A percentile compares a stretch with the other conserved stretches of the same genome.
Evolutionary conservation across 2,329 filamentous ascomycete genomes (phyloP).

Genomic region (Penicillium sp.): DNA sequence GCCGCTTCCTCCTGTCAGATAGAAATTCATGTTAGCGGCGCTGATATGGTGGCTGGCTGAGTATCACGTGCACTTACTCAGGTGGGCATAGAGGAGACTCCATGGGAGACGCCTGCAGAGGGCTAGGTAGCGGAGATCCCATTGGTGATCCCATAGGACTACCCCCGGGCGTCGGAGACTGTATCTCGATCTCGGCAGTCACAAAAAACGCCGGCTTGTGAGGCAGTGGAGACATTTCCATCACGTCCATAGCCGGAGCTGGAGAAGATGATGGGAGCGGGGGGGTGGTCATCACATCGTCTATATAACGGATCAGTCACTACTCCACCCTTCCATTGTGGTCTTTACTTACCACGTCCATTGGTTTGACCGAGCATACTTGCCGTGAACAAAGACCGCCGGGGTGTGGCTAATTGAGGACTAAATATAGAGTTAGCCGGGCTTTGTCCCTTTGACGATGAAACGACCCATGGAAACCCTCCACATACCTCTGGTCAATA

Average conservation of each 20-base stretch:
- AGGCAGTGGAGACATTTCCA: slow-evolving; percentile 92
- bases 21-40: slow-evolving; percentile 23
- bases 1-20: slow-evolving; percentile 61
- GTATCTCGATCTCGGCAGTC: slow-evolving; percentile 61
- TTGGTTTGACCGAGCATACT: slow-evolving; percentile 63
- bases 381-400: slow-evolving; percentile 78
- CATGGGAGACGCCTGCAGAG: slow-evolving; percentile 41
- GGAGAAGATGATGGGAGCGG: slow-evolving; percentile 83
- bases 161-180: slow-evolving; percentile 68
- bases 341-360: slow-evolving; percentile 54
- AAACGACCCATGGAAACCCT: not conserved
- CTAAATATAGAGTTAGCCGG: slow-evolving; percentile 55
- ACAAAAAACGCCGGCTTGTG: slow-evolving; percentile 74
- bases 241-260: slow-evolving; percentile 67
- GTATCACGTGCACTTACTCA: slow-evolving; percentile 36
- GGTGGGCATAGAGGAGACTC: slow-evolving; percentile 32
- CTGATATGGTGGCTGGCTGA: not conserved
- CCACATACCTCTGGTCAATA: slow-evolving; percentile 79
- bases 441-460: slow-evolving; percentile 16
- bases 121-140: slow-evolving; percentile 40
- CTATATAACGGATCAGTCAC: slow-evolving; percentile 35
- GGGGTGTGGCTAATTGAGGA: slow-evolving; percentile 77
- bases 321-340: not conserved
- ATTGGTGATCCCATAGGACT: slow-evolving; percentile 46
- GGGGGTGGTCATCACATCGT: slow-evolving; percentile 78